phyloP scores from a whole-genome alignment of 352 stramenopile species.

The Globisporangium rhizosaccharum region DNA sequence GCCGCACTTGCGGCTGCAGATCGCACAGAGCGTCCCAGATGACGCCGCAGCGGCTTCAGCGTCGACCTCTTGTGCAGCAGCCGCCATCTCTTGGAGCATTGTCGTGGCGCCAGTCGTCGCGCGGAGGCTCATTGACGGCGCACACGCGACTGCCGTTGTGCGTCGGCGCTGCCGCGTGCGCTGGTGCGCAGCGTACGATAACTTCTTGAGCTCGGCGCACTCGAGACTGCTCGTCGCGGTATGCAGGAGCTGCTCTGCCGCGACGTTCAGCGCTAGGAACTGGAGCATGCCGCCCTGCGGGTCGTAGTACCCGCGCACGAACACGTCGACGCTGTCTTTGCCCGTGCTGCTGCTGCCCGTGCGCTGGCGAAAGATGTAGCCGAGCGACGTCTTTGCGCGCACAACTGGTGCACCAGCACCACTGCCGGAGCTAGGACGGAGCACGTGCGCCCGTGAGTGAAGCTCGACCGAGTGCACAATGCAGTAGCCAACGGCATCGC shows the following conservation, averaged over 20 bases:
- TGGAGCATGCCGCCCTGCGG: slow-evolving; percentile 45
- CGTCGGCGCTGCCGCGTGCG: slow-evolving; percentile 17
- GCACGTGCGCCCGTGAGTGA: slow-evolving; percentile 41
- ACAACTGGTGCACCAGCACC: neutral
- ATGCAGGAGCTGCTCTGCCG: slow-evolving; percentile 35
- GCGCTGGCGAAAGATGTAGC: slow-evolving; percentile 15
- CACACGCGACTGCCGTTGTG: slow-evolving; percentile 9
- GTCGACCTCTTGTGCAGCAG: slow-evolving; percentile 16
- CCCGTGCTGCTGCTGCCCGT: no score
- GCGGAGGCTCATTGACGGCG: slow-evolving; percentile 10
- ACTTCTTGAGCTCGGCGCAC: slow-evolving; percentile 69
- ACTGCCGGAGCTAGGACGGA: slow-evolving; percentile 24
- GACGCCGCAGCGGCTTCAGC: neutral
- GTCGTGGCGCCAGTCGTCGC: slow-evolving; percentile 4
- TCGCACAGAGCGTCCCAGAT: slow-evolving; percentile 4
- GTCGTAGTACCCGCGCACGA: slow-evolving; percentile 26
- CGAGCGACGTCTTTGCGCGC: slow-evolving; percentile 15
- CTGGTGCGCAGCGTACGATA: slow-evolving; percentile 28
- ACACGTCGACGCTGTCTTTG: slow-evolving; percentile 9
- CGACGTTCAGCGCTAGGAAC: slow-evolving; percentile 35
- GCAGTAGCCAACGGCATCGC: slow-evolving; percentile 52
- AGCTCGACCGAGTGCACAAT: slow-evolving; percentile 56
- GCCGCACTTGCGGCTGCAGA: slow-evolving; percentile 12
- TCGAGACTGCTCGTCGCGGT: slow-evolving; percentile 37
- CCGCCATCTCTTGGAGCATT: slow-evolving; percentile 22